These are phyloP conservation scores for Lunasporangiospora selenospora DNA, from an alignment of 192 early-diverging fungal genomes.

Conservation along the genomic window DNA sequence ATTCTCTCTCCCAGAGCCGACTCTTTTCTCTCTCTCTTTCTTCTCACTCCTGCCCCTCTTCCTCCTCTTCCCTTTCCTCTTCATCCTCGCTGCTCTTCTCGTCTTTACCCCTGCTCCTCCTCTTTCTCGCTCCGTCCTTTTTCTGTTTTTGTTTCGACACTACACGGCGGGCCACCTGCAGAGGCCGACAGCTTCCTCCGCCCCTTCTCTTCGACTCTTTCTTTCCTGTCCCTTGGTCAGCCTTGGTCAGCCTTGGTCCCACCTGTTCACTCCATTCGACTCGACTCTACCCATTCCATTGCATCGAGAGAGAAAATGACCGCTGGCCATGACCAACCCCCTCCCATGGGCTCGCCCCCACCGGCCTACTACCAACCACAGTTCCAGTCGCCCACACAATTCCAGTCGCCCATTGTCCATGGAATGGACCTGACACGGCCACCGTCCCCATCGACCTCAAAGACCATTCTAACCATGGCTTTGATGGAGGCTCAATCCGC, in stretches of 20 bases:
- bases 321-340: not conserved
- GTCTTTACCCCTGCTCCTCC: not conserved
- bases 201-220: not conserved
- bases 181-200: not conserved
- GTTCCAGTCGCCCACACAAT: not conserved
- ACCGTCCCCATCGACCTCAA: conserved; percentile 22
- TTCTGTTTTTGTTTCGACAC: not conserved
- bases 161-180: not conserved
- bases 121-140: not conserved
- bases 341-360: not conserved
- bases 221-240: not conserved
- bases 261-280: conserved; percentile 6
- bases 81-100: not conserved
- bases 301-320: conserved; percentile 9
- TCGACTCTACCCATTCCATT: conserved; percentile 1
- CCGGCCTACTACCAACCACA: conserved; percentile 4
- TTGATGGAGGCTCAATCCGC: conserved; percentile 37
- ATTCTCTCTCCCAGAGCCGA: not conserved
- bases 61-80: not conserved
- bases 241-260: too few relatives aligned
- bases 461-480: conserved; percentile 17
- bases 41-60: not conserved
- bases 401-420: conserved; percentile 9
- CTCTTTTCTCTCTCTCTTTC: not conserved
- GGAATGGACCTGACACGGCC: conserved; percentile 15